Base-by-base conservation (phyloP, 352 stramenopile genomes). In the Pythium aristosporum region DNA sequence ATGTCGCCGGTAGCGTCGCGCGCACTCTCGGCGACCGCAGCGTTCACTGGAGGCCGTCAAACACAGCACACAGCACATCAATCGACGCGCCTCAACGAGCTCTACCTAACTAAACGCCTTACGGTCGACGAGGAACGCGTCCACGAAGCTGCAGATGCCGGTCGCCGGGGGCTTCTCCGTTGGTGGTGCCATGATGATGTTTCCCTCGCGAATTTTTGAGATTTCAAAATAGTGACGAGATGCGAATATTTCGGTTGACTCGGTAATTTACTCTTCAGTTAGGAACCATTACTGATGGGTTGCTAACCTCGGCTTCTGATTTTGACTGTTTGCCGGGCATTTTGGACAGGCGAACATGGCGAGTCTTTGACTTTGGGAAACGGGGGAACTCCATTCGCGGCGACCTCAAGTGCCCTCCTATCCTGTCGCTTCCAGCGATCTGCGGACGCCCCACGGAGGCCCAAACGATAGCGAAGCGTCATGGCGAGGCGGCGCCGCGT, bases 1-100 rank as follows among this genome's bases (percentile, higher is more conserved):
- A 90, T 68, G 60, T 88, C 79, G 5, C 81, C 81, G 2, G 69
- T 86, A 44, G 84, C 81, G 51, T 76, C 74, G 15, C 71, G 76
- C 21, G 80, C 69, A 56, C 76, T 85, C 50, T 87, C 76, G 11
- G 59, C 57, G 47, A 85, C 74, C 25, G 76, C 68, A 11, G 69
- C 49, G 30, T 74, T 76, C 57, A 89, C 80, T 87, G 47, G n/a
- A 30, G 2, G 30, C 3, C 12, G 12, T n/a, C 2, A 49, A 18
- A 23, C 11, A 32, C 10, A 46, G 3, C 34, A 42, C 23, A 48
- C 20, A 46, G 8, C 16, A 37, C 30, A 49, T 60, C n/a, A 66
- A 30, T 55, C 30, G 43, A 66, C 44, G 43, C 49, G 16, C 30
- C 36, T 25, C 12, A 20, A 21, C 16, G 1, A 6, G 2, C 1